Evolutionary conservation across 352 stramenopile genomes (phyloP).

Genomic region (Phytophthora brassicae): DNA sequence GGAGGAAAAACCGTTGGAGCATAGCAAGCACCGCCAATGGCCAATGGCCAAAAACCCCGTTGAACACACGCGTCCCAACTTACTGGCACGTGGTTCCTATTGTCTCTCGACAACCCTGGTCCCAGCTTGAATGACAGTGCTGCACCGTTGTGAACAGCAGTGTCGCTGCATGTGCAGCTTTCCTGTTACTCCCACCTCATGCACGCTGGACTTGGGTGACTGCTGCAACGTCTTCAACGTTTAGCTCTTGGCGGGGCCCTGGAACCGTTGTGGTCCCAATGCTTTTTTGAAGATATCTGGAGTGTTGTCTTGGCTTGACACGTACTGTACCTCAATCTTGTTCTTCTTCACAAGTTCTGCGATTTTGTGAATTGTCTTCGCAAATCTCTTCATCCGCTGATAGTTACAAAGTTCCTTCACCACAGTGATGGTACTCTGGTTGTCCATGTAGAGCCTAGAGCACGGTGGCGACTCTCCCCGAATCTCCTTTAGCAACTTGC

Average conservation of each 20-base stretch:
- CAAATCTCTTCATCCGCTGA: neutral
- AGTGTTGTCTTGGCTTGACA: neutral
- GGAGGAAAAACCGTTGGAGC: too few relatives aligned
- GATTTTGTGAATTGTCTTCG: neutral
- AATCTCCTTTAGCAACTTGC: neutral
- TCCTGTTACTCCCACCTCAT: slow-evolving; percentile 1
- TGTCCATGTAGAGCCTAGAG: neutral
- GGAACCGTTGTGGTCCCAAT: neutral
- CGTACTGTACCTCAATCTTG: neutral
- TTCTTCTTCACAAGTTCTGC: neutral
- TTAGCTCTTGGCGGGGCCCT: neutral
- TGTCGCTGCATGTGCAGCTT: neutral
- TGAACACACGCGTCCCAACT: neutral
- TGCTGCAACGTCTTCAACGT: neutral
- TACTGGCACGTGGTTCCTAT: neutral
- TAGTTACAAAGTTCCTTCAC: neutral
- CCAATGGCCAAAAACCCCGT: neutral
- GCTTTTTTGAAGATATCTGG: neutral
- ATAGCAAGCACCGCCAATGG: too few relatives aligned
- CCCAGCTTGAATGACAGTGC: neutral
- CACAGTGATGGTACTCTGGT: neutral
- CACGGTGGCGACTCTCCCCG: neutral
- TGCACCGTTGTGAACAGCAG: neutral
- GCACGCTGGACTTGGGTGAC: neutral
- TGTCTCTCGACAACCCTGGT: neutral